phyloP scores from a whole-genome alignment of 2,329 filamentous ascomycete species.

The Neurospora crassa region DNA sequence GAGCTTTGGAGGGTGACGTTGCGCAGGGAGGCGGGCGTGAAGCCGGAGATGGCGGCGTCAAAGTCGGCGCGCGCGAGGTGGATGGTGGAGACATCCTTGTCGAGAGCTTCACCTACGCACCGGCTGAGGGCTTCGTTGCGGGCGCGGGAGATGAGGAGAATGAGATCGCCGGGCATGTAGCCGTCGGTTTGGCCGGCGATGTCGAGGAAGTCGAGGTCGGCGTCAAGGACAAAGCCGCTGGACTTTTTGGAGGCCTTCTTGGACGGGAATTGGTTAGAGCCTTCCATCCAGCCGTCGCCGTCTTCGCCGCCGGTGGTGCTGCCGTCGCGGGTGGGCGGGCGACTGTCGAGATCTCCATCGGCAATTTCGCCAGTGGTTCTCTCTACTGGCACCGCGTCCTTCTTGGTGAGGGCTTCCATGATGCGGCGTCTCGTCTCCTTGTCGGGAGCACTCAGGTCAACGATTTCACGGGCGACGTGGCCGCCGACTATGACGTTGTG shows the following conservation, averaged over 20 bases:
- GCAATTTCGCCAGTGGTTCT: constrained; percentile 24
- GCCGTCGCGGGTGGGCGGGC: constrained; percentile 48
- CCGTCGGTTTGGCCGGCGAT: constrained; percentile 91
- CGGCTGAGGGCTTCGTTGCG: constrained; percentile 89
- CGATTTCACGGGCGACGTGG: constrained; percentile 84
- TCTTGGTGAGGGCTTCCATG: constrained; percentile 65
- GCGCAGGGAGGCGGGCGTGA: constrained; percentile 87
- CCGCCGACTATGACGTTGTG: constrained; percentile 86
- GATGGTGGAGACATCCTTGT: constrained; percentile 33
- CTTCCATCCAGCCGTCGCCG: constrained; percentile 65
- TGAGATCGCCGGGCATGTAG: constrained; percentile 93
- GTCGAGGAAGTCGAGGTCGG: constrained; percentile 80
- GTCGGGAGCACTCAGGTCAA: constrained; percentile 80
- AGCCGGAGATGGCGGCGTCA: constrained; percentile 74
- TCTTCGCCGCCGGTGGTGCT: constrained; percentile 38
- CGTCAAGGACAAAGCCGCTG: constrained; percentile 63
- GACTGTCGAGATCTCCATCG: constrained; percentile 35
- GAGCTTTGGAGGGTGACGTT: constrained; percentile 82
- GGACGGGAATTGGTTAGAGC: constrained; percentile 46
- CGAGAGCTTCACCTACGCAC: constrained; percentile 44
- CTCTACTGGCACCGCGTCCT: constrained; percentile 35
- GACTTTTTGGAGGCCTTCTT: constrained; percentile 25
- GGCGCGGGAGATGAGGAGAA: constrained; percentile 75
- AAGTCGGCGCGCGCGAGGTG: constrained; percentile 69
- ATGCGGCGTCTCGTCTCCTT: constrained; percentile 82